Evolutionary conservation across 106 monocot genomes (phyloP), one percentile per base, ranked within the genome.

Genomic region (Gastrodia elata): DNA sequence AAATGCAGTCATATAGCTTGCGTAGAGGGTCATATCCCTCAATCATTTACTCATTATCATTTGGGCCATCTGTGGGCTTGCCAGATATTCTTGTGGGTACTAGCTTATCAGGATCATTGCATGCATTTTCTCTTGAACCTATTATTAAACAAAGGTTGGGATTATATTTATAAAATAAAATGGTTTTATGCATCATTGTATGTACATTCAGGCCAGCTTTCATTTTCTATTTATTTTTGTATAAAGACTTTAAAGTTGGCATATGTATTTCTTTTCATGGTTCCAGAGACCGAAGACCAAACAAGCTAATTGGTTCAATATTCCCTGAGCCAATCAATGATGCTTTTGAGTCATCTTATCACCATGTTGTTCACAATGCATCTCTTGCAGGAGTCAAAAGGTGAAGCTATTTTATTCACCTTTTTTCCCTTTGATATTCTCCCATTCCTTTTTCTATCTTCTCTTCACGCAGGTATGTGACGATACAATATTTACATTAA

Each of bases 1-100:
- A 65, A 44, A 46, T 75, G 52, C 79, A 97, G 96, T 97, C 92
- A 38, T 92, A 97, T 87, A 87, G 82, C 82, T 90, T 97, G 38
- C 74, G 96, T 43, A 90, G 96, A 80, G 96, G 96, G 52, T 72
- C 96, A 72, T 97, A 92, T 78, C 69, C 96, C 71, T 97, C 96
- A 78, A 86, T 84, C 37, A 90, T 97, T 64, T 92, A 92, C 77
- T 97, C 96, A n/a, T 65, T 97, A 16, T 84, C 90, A 72, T 97
- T 97, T 90, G 84, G 80, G 39, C 90, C 92, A 73, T 92, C 87
- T n/a, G 32, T 61, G 58, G 96, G 92, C 22, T 59, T 90, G 39
- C 96, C 96, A 22, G 92, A 97, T 70, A 76, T 92, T 90, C 92
- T 97, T 81, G 78, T 88, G 34, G 89, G 88, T 38, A 87, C 90